Evolutionary conservation across 2,329 filamentous ascomycete species (phyloP).

Genomic region (Exserohilum rostratum): DNA sequence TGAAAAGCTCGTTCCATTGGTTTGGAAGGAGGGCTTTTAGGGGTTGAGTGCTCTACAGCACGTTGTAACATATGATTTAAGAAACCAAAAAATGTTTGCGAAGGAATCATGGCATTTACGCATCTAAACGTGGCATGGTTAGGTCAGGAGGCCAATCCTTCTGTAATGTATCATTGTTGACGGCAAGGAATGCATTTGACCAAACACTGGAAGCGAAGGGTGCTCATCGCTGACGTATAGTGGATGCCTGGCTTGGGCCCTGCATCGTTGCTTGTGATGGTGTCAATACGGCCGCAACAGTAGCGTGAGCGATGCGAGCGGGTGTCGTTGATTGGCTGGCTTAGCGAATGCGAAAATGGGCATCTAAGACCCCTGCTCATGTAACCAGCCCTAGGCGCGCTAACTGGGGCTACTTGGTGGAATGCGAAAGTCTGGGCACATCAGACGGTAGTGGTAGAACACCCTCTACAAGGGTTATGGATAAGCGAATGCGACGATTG

Average conservation of each 20-base stretch:
- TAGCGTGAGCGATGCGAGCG: too few relatives aligned
- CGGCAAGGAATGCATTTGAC: background rate
- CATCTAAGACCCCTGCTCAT: too few relatives aligned
- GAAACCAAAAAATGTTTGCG: conserved; percentile 19
- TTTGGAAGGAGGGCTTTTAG: conserved; percentile 7
- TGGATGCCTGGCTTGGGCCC: too few relatives aligned
- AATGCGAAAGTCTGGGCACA: conserved; percentile 8
- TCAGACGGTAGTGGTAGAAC: too few relatives aligned
- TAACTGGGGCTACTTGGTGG: background rate
- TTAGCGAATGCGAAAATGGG: conserved; percentile 12
- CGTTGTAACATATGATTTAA: conserved; percentile 19
- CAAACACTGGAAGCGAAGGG: background rate
- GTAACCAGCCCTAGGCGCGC: background rate
- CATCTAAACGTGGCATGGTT: conserved; percentile 6
- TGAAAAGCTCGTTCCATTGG: conserved; percentile 3
- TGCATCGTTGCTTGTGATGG: too few relatives aligned
- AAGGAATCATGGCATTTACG: conserved; percentile 12
- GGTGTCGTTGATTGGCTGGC: too few relatives aligned
- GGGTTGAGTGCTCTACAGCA: conserved; percentile 12
- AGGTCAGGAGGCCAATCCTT: conserved; percentile 6
- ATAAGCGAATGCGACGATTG: too few relatives aligned
- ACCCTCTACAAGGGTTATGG: too few relatives aligned
- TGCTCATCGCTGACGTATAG: too few relatives aligned
- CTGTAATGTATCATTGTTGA: conserved; percentile 17
- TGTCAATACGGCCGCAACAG: too few relatives aligned